These are phyloP conservation scores for Moniliella sp. DNA, from an alignment of 1,284 basidiomycete genomes.

Conservation along the genomic window DNA sequence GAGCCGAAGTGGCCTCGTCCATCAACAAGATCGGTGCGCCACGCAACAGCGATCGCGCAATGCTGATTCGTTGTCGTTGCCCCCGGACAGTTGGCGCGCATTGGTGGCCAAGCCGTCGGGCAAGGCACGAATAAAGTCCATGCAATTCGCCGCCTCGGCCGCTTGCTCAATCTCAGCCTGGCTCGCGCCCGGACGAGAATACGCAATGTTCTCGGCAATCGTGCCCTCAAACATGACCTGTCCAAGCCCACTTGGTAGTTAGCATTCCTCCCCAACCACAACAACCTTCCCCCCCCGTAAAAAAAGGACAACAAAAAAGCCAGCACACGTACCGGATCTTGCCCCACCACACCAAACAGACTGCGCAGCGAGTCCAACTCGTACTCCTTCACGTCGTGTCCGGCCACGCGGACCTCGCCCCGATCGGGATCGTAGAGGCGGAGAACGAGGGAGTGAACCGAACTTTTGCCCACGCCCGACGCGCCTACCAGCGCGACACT, in stretches of 20 bases:
- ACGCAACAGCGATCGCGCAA: constrained; percentile 13
- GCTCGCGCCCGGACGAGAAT: constrained; percentile 35
- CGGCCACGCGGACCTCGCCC: background rate
- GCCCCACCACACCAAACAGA: constrained; percentile 1
- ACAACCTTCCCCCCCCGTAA: constrained; percentile 35
- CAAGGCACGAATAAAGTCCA: background rate
- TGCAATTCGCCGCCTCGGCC: background rate
- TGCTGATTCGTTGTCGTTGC: too few species aligned
- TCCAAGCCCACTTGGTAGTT: constrained; percentile 27
- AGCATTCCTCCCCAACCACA: constrained; percentile 36
- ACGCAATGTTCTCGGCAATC: constrained; percentile 77
- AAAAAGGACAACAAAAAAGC: too few species aligned
- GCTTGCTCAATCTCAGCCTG: constrained; percentile 18
- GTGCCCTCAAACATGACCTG: constrained; percentile 46
- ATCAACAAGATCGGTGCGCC: constrained; percentile 35
- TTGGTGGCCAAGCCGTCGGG: background rate
- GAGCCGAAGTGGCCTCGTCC: constrained; percentile 34
- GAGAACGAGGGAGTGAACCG: background rate
- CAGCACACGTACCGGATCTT: constrained; percentile 11
- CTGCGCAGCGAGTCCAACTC: background rate
- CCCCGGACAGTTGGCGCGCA: constrained; percentile 25
- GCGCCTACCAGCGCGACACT: background rate
- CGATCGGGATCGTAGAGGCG: background rate
- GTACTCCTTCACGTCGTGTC: background rate
- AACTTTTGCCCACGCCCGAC: background rate